Evolutionary conservation across 495 filamentous ascomycete genomes (phyloP).

Genomic region (Articulospora tetracladia): DNA sequence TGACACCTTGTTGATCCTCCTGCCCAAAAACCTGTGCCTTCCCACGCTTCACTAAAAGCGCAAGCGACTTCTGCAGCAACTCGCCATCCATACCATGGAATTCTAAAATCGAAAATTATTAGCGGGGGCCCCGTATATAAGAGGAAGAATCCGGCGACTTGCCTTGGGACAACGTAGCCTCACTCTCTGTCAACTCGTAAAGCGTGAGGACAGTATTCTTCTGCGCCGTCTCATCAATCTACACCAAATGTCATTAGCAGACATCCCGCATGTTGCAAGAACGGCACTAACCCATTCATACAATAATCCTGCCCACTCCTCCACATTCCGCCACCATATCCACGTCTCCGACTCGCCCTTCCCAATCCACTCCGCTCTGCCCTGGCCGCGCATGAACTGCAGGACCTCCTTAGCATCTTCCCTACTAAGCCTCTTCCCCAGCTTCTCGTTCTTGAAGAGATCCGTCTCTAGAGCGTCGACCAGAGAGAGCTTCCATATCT

Average conservation of each 20-base stretch:
- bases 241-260: not conserved
- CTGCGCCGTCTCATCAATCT: slow-evolving; percentile 72
- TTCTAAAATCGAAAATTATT: slow-evolving; percentile 51
- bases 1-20: slow-evolving; percentile 85
- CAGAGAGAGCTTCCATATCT: slow-evolving; percentile 65
- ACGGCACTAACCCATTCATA: slow-evolving; percentile 51
- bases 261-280: not conserved
- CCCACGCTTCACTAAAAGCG: slow-evolving; percentile 77
- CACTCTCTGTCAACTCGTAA: slow-evolving; percentile 70
- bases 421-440: slow-evolving; percentile 53
- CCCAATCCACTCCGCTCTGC: slow-evolving; percentile 65
- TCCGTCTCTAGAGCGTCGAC: slow-evolving; percentile 48
- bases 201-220: slow-evolving; percentile 69
- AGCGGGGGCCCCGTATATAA: too few species aligned
- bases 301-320: slow-evolving; percentile 69
- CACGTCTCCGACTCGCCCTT: slow-evolving; percentile 25
- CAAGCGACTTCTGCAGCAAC: slow-evolving; percentile 71
- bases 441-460: slow-evolving; percentile 48
- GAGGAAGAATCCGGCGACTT: slow-evolving; percentile 22
- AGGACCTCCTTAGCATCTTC: slow-evolving; percentile 65
- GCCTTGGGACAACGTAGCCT: slow-evolving; percentile 58
- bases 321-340: slow-evolving; percentile 66
- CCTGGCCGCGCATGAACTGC: slow-evolving; percentile 66
- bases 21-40: slow-evolving; percentile 91
- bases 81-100: slow-evolving; percentile 86